Base-by-base conservation (phyloP, 2,329 filamentous ascomycete species). In the Clonostachys byssicola region DNA sequence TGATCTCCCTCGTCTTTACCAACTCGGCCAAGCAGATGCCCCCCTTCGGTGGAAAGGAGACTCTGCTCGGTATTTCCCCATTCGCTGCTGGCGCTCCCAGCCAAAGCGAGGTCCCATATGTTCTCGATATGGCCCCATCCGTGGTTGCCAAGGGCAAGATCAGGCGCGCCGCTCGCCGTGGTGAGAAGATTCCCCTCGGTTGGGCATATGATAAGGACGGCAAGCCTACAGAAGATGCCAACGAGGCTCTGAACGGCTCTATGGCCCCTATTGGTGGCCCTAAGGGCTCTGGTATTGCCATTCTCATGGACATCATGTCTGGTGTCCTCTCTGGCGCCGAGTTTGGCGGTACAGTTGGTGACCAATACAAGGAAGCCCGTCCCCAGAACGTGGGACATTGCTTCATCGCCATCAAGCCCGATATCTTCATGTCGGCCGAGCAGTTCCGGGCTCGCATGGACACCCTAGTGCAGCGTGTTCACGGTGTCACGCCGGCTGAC, bases 231-330 rank as follows among this genome's bases (percentile, higher is more conserved):
- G 76, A 82, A 48, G 85, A 89, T 57, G 85, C 86, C 0, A 74
- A 71, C 1, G 72, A 70, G 23, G 87, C 86, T 0, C 64, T 90
- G 34, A 75, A 80, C 47, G 86, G 85, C 1, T 83, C 88, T 3
- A 89, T 90, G 86, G 66, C 89, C 33, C 86, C 86, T 0, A 88
- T 90, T 82, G 86, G 86, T 7, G 86, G 87, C 0, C 86, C 86
- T 0, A 90, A 90, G 62, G 87, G 87, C 1, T 85, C 81, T 5
- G 87, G 77, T 0, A 60, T 90, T 33, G 71, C 84, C 0, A 78
- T 91, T 44, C 89, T 88, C 83, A 90, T 90, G 87, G 86, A 90
- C 60, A 83, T 91, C 5, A 89, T 90, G 58, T 88, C 83, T 0
- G 86, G 86, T 1, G 80, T 85, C 0, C 56, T 90, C 3, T 86